These are phyloP conservation scores for Ophiocordyceps australis DNA, from an alignment of 2,329 filamentous ascomycete genomes.

Conservation along the genomic window DNA sequence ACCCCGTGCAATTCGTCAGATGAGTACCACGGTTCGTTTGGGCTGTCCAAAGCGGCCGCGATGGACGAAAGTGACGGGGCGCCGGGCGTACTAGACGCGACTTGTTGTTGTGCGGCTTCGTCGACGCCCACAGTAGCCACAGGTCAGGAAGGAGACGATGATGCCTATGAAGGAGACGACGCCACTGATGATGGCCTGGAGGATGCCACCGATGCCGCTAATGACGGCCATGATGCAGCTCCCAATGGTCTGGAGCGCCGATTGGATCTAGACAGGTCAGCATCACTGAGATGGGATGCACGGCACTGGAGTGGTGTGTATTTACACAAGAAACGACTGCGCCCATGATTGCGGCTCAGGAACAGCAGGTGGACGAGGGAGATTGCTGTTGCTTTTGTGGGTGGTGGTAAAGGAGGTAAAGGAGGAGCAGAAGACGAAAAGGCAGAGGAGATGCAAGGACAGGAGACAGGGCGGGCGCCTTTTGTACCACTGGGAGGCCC, in stretches of 20 bases:
- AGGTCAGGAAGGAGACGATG: conserved; percentile 47
- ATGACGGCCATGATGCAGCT: conserved; percentile 50
- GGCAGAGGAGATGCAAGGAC: no score
- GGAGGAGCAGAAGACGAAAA: no score
- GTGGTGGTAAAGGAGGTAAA: no score
- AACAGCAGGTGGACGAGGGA: conserved; percentile 1
- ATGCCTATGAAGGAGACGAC: conserved; percentile 46
- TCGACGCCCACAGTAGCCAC: conserved; percentile 19
- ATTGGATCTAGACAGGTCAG: conserved; percentile 28
- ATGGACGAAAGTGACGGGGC: no score
- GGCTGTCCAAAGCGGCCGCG: no score
- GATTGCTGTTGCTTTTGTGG: no score
- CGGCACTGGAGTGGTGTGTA: conserved; percentile 6
- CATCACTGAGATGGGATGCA: not conserved
- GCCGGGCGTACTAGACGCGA: conserved; percentile 4
- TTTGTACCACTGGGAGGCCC: no score
- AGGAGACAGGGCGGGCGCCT: no score
- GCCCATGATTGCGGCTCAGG: conserved; percentile 38
- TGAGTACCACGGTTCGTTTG: no score
- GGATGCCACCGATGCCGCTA: conserved; percentile 44
- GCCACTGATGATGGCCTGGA: conserved; percentile 49
- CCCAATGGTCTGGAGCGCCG: conserved; percentile 45
- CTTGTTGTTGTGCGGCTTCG: conserved; percentile 7
- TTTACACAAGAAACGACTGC: conserved; percentile 72
- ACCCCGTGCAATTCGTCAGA: no score